These are phyloP conservation scores for Neurospora sp. DNA, from an alignment of 495 filamentous ascomycete species.

Conservation along the genomic window DNA sequence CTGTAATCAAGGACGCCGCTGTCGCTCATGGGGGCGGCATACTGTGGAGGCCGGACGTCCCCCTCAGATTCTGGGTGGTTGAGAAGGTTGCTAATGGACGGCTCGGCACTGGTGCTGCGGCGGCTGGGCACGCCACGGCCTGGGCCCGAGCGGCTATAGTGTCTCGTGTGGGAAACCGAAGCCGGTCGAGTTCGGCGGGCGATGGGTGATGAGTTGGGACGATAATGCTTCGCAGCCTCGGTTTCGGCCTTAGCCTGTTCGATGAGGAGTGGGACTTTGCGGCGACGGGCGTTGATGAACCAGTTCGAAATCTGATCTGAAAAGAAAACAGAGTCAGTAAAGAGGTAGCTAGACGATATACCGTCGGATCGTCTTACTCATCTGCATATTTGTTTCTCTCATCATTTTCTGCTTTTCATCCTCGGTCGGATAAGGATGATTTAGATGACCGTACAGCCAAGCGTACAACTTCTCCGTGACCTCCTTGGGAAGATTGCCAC, in stretches of 20 bases:
- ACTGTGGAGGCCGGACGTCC: constrained; percentile 18
- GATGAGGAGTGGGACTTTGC: constrained; percentile 60
- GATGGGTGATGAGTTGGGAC: neutral
- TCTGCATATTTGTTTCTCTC: constrained; percentile 61
- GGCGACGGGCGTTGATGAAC: constrained; percentile 86
- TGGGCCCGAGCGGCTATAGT: neutral
- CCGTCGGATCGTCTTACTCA: constrained; percentile 49
- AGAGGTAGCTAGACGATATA: neutral
- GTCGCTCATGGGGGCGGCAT: constrained; percentile 25
- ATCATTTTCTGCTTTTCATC: constrained; percentile 82
- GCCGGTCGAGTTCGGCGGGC: neutral
- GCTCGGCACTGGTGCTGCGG: constrained; percentile 4
- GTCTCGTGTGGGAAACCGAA: neutral
- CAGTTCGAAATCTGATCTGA: constrained; percentile 75
- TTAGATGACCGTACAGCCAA: constrained; percentile 69
- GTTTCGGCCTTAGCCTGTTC: constrained; percentile 39
- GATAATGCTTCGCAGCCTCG: constrained; percentile 15
- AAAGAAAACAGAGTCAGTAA: constrained; percentile 4
- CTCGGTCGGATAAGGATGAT: constrained; percentile 81
- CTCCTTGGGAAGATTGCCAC: constrained; percentile 81
- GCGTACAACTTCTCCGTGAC: constrained; percentile 70
- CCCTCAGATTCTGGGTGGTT: constrained; percentile 11
- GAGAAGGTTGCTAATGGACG: constrained; percentile 10
- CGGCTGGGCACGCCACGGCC: neutral
- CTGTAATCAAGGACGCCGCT: constrained; percentile 25